These are phyloP conservation scores for Sclerotinia spermophila DNA, from an alignment of 2,329 filamentous ascomycete species.

Conservation along the genomic window DNA sequence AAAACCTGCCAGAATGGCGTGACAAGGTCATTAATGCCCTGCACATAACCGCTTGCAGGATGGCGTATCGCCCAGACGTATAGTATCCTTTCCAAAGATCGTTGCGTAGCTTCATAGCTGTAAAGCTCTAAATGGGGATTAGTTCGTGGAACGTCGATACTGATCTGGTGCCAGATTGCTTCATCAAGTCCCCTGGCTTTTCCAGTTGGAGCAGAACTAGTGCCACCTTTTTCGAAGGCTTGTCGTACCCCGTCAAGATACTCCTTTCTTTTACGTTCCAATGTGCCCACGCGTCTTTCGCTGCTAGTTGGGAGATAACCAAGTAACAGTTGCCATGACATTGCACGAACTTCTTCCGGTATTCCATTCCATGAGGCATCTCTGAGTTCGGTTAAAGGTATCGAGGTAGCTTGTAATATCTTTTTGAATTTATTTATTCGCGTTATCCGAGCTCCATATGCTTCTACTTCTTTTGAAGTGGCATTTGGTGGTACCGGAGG, in stretches of 20 bases:
- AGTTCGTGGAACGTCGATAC: constrained; percentile 93
- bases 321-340: constrained; percentile 97
- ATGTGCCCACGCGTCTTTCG: constrained; percentile 80
- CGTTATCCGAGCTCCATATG: constrained; percentile 79
- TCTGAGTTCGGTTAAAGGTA: constrained; percentile 78
- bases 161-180: constrained; percentile 99
- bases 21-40: constrained; percentile 97
- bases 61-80: constrained; percentile 98
- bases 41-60: constrained; percentile 94
- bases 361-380: constrained; percentile 90
- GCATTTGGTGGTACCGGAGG: constrained; percentile 70
- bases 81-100: constrained; percentile 87
- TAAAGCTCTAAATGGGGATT: constrained; percentile 96
- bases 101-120: constrained; percentile 90
- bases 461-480: constrained; percentile 77
- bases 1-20: constrained; percentile 99
- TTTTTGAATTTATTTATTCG: constrained; percentile 99
- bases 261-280: constrained; percentile 93
- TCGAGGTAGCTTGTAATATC: constrained; percentile 86
- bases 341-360: constrained; percentile 90
- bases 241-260: constrained; percentile 87
- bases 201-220: constrained; percentile 41
- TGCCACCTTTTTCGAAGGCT: constrained; percentile 64
- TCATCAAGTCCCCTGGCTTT: constrained; percentile 75
- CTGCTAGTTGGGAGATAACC: constrained; percentile 97